phyloP scores from a whole-genome alignment of 208 protist genomes.

The Trypanosoma melophagium region DNA sequence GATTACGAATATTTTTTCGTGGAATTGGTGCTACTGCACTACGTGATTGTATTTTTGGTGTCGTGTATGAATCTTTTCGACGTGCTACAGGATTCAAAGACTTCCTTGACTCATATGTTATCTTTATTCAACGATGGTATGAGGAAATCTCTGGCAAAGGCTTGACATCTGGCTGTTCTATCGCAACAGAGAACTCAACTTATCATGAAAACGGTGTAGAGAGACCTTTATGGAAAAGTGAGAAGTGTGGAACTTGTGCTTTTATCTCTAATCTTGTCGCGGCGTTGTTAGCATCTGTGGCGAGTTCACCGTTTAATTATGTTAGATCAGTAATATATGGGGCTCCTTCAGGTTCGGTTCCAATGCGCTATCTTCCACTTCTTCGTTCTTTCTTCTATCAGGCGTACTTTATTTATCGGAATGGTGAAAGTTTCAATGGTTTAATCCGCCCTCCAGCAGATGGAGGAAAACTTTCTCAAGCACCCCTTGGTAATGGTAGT shows the following conservation, averaged over 20 bases:
- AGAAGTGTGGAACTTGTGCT: conserved; percentile 32
- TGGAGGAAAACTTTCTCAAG: neutral
- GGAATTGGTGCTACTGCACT: conserved; percentile 76
- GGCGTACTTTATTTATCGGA: conserved; percentile 58
- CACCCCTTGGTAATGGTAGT: neutral
- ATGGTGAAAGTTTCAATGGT: conserved; percentile 75
- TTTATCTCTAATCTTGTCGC: conserved; percentile 85
- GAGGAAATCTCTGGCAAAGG: neutral
- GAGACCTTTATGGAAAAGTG: neutral
- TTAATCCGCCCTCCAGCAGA: neutral
- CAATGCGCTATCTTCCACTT: conserved; percentile 61
- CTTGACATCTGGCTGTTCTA: too few species aligned
- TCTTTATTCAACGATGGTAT: neutral
- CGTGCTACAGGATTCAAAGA: conserved; percentile 34
- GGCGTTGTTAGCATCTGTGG: conserved; percentile 70
- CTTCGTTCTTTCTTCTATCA: conserved; percentile 79
- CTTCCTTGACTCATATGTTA: conserved; percentile 48
- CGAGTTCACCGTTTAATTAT: conserved; percentile 89
- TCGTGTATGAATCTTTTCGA: conserved; percentile 82
- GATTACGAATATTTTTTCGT: conserved; percentile 82
- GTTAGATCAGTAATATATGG: conserved; percentile 85
- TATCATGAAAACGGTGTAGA: neutral
- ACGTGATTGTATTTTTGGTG: conserved; percentile 84
- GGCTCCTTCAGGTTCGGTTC: conserved; percentile 62
- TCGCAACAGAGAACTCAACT: too few species aligned